Conservation (phyloP, 2,329 filamentous ascomycete species). For the Xylaria sp. region DNA sequence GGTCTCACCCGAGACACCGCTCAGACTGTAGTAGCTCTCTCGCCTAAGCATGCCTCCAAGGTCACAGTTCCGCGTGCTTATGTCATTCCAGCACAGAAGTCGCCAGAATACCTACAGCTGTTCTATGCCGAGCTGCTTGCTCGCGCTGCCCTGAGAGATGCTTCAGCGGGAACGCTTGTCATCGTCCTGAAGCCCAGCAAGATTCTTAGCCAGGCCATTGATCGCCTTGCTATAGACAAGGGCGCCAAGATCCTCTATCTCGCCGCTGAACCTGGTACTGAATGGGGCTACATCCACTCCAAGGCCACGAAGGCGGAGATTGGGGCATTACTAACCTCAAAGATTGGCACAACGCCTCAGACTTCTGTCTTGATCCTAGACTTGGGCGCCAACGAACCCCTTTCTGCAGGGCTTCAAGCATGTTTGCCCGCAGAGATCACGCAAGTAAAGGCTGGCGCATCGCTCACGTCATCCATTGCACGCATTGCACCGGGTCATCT, state of each 20-base stretch:
- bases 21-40: neutral
- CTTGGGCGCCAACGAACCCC: neutral
- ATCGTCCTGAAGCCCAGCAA: neutral
- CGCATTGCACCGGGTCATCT: neutral
- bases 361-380: neutral
- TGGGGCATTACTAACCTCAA: neutral
- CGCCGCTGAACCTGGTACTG: neutral
- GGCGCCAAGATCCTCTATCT: neutral
- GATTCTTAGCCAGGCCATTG: neutral
- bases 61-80: neutral
- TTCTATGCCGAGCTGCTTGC: slow-evolving; percentile 17
- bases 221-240: neutral
- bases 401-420: neutral
- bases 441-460: neutral
- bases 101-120: slow-evolving; percentile 1
- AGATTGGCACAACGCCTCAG: neutral
- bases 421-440: neutral
- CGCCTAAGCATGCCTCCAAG: neutral
- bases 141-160: slow-evolving; percentile 15
- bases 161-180: neutral
- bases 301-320: slow-evolving; percentile 13
- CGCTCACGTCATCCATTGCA: neutral
- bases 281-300: slow-evolving; percentile 16
- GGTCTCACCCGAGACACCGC: neutral
- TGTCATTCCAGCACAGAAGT: neutral